Conservation (phyloP, 78 protist species). For the Protostelium mycophagum region DNA sequence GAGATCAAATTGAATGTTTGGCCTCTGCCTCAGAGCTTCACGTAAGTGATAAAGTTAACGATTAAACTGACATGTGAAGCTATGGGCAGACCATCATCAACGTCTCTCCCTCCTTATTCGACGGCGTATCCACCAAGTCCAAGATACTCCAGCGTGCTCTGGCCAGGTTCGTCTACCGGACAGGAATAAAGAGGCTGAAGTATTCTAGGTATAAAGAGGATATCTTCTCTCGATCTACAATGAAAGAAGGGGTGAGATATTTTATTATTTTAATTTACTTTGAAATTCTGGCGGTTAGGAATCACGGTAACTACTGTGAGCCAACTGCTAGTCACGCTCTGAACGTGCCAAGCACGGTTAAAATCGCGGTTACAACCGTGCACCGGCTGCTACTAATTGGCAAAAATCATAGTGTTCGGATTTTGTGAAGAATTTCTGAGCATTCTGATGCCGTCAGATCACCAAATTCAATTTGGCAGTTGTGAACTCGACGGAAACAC, state of each 20-base stretch:
- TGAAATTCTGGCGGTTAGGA: too few species aligned
- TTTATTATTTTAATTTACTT: too few species aligned
- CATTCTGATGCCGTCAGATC: neutral
- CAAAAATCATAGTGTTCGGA: too few species aligned
- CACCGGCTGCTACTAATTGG: too few species aligned
- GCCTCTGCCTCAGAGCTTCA: neutral
- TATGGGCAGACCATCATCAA: neutral
- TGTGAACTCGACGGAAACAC: neutral
- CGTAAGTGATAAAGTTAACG: neutral
- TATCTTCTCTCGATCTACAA: neutral
- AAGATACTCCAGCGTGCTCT: neutral
- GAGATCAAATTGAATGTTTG: neutral
- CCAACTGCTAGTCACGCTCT: too few species aligned
- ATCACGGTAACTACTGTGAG: too few species aligned
- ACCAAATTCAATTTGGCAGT: neutral
- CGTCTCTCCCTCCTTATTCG: neutral
- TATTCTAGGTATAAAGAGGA: neutral
- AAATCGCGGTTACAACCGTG: too few species aligned
- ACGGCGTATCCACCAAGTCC: neutral
- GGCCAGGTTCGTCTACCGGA: neutral
- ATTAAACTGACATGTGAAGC: neutral
- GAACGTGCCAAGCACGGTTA: too few species aligned
- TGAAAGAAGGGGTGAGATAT: neutral
- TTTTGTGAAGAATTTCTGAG: too few species aligned
- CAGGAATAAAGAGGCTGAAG: neutral